Evolutionary conservation across 1,284 basidiomycete species (phyloP).

Genomic region (Schizophyllum commune): DNA sequence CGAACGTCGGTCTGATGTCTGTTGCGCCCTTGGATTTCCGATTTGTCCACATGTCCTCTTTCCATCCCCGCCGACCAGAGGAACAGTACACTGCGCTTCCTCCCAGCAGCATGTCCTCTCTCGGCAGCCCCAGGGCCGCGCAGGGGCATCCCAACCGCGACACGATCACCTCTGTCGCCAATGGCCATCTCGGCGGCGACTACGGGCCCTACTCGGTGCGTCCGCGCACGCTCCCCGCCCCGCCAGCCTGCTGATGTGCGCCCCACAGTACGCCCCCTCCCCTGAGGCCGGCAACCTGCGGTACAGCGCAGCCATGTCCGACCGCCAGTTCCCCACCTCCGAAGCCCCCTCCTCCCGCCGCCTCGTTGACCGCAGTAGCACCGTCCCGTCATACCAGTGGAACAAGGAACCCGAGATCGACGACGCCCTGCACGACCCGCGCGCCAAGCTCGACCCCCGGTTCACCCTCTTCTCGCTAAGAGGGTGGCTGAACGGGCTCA

Average conservation of each 20-base stretch:
- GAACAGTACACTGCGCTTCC: not conserved
- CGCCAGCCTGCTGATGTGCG: constrained; percentile 6
- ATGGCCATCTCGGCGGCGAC: constrained; percentile 60
- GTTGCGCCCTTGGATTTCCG: not conserved
- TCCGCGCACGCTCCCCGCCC: constrained; percentile 5
- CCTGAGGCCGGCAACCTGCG: not conserved
- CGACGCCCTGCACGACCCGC: constrained; percentile 59
- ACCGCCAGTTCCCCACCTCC: not conserved
- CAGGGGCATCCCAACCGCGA: not conserved
- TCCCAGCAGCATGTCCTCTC: not conserved
- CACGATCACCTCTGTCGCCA: constrained; percentile 56
- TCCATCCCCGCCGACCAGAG: not conserved
- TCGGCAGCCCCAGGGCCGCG: not conserved
- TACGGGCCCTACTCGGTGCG: constrained; percentile 81
- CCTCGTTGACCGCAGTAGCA: constrained; percentile 10
- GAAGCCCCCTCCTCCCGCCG: constrained; percentile 26
- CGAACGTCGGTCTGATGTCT: not conserved
- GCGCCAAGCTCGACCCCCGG: constrained; percentile 46
- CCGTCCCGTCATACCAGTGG: constrained; percentile 44
- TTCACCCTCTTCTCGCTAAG: constrained; percentile 44
- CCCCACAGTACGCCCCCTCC: constrained; percentile 1
- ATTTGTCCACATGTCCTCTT: not conserved
- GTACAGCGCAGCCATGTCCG: not conserved
- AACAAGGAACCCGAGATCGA: constrained; percentile 73
- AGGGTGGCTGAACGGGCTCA: constrained; percentile 65